Percentiles rank a stretch among this genome's conserved stretches.
Evolutionary conservation across 139 green algal species (phyloP).

Genomic region (Closterium sp.): DNA sequence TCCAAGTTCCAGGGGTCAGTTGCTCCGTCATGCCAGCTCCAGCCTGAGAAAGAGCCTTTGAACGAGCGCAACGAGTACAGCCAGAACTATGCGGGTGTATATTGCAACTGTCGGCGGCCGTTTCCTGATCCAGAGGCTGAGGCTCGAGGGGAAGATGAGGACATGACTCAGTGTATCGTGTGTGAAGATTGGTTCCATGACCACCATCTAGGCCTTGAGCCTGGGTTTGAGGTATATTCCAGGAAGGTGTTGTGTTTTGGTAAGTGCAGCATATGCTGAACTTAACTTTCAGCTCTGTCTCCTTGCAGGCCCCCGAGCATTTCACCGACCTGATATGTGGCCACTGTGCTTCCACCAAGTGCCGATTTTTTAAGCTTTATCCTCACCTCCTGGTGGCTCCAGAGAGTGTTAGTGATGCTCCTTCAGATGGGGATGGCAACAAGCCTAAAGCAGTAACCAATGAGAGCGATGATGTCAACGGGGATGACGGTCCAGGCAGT

Average conservation of each 20-base stretch:
- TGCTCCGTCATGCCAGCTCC: slow-evolving; percentile 19
- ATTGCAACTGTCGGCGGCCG: slow-evolving; percentile 40
- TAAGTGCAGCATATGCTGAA: background rate
- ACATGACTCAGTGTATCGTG: slow-evolving; percentile 48
- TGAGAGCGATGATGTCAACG: background rate
- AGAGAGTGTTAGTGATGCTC: background rate
- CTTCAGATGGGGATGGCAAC: background rate
- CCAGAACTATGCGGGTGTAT: slow-evolving; percentile 44
- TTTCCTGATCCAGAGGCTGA: slow-evolving; percentile 43
- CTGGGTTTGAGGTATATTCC: background rate
- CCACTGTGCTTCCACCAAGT: background rate
- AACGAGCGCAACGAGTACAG: slow-evolving; percentile 49
- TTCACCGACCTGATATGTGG: background rate
- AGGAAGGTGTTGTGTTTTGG: background rate
- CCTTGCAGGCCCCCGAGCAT: background rate
- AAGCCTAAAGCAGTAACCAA: background rate
- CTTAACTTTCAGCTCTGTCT: background rate
- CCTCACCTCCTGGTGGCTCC: background rate
- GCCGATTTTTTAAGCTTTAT: background rate
- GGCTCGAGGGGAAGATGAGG: slow-evolving; percentile 1
- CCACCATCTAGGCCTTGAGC: slow-evolving; percentile 37
- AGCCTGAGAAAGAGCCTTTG: slow-evolving; percentile 32
- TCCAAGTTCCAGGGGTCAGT: slow-evolving; percentile 29
- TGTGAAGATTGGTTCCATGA: slow-evolving; percentile 55
- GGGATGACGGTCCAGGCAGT: background rate